Evolutionary conservation across 2,329 filamentous ascomycete species (phyloP).

Genomic region (Colletotrichum liaoningense): DNA sequence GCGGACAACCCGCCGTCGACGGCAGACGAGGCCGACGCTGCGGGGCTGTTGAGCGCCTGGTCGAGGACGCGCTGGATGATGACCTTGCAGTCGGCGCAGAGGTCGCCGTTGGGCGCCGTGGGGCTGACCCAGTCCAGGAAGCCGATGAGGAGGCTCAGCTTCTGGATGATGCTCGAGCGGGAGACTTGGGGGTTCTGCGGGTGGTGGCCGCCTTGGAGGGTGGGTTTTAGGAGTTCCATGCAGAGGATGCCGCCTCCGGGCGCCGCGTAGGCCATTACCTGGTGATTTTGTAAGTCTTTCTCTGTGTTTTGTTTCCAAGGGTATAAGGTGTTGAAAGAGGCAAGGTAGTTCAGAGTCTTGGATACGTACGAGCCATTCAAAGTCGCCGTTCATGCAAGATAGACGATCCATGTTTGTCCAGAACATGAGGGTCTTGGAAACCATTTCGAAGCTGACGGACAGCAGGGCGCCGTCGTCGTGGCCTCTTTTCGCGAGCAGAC

Average conservation of each 20-base stretch:
- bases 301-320: too few species aligned
- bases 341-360: too few species aligned
- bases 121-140: constrained; percentile 64
- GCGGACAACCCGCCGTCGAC: constrained; percentile 26
- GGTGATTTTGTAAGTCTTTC: background rate
- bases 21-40: constrained; percentile 17
- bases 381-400: constrained; percentile 52
- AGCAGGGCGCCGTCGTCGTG: constrained; percentile 52
- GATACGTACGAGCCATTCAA: constrained; percentile 60
- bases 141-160: constrained; percentile 61
- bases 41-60: constrained; percentile 56
- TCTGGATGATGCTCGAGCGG: constrained; percentile 61
- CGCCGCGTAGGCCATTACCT: constrained; percentile 63
- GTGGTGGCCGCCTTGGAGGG: constrained; percentile 42
- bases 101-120: constrained; percentile 58
- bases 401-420: constrained; percentile 63
- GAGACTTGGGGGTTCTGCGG: constrained; percentile 50
- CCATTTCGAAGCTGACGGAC: constrained; percentile 59
- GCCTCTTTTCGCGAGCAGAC: constrained; percentile 61
- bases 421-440: constrained; percentile 56
- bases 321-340: too few species aligned
- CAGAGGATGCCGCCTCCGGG: constrained; percentile 62
- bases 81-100: constrained; percentile 57
- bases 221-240: constrained; percentile 59
- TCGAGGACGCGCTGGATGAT: constrained; percentile 64